phyloP scores from a whole-genome alignment of 2,329 filamentous ascomycete species.

The Salinomyces thailandicus region DNA sequence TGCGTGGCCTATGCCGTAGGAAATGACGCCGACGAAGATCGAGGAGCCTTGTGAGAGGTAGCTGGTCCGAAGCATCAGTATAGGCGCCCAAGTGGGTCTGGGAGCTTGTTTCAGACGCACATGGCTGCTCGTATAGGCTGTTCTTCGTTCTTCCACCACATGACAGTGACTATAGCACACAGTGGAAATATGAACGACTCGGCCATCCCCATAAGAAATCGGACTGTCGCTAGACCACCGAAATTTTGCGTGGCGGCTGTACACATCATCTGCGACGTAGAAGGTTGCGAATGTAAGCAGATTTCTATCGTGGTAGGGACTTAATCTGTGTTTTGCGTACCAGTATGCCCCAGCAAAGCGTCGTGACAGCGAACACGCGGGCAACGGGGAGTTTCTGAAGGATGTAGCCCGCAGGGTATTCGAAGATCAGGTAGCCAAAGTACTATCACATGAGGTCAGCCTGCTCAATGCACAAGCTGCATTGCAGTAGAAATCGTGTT shows the following conservation, averaged over 20 bases:
- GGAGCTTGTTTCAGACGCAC: constrained; percentile 25
- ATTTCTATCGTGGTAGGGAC: too few species aligned
- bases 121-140: constrained; percentile 32
- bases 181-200: constrained; percentile 16
- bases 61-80: constrained; percentile 53
- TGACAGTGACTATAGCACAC: constrained; percentile 18
- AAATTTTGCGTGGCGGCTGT: constrained; percentile 31
- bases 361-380: constrained; percentile 27
- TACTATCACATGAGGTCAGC: too few species aligned
- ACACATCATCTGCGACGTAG: constrained; percentile 9
- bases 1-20: constrained; percentile 21
- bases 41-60: constrained; percentile 43
- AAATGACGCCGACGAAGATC: constrained; percentile 1
- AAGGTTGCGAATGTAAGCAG: constrained; percentile 39
- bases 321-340: too few species aligned
- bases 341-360: constrained; percentile 34
- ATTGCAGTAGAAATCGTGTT: too few species aligned
- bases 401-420: constrained; percentile 29
- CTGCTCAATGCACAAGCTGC: too few species aligned
- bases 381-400: constrained; percentile 24
- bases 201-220: constrained; percentile 44
- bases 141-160: constrained; percentile 6
- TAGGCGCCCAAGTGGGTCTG: constrained; percentile 12
- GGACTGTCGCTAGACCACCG: constrained; percentile 34
- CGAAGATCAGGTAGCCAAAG: constrained; percentile 36